A percentile compares a stretch with the other conserved stretches of the same genome.
These are phyloP conservation scores for Ceratocystis eucalypticola DNA, from an alignment of 2,329 filamentous ascomycete genomes.

Conservation along the genomic window DNA sequence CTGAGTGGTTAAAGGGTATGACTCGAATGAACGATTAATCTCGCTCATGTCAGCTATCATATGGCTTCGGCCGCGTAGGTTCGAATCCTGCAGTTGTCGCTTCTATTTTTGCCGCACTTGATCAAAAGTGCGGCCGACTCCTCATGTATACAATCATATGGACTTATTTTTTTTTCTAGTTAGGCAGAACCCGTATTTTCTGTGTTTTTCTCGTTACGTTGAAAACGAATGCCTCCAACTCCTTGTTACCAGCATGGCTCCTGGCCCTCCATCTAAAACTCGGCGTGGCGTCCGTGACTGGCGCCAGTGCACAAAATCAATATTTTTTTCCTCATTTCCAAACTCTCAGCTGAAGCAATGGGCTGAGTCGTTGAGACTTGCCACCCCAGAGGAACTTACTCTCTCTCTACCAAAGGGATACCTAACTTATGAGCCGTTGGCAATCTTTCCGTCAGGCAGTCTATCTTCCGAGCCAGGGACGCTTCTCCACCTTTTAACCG, in stretches of 20 bases:
- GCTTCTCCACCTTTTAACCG: slow-evolving; percentile 25
- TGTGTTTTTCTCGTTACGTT: background rate
- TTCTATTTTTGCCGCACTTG: background rate
- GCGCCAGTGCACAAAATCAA: slow-evolving; percentile 8
- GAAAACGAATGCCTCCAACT: background rate
- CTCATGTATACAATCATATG: background rate
- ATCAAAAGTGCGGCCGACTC: background rate
- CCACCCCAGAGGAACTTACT: background rate
- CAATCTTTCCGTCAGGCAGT: slow-evolving; percentile 45
- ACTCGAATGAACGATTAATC: slow-evolving; percentile 16
- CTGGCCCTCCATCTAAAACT: background rate
- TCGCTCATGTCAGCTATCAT: slow-evolving; percentile 13
- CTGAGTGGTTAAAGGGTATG: slow-evolving; percentile 19
- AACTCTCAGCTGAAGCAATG: slow-evolving; percentile 1
- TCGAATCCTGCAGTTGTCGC: slow-evolving; percentile 18
- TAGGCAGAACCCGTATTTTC: background rate
- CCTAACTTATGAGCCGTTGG: slow-evolving; percentile 48
- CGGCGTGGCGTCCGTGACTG: slow-evolving; percentile 15
- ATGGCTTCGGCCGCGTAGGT: slow-evolving; percentile 18
- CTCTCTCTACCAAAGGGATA: slow-evolving; percentile 30
- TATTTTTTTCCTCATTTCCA: slow-evolving; percentile 11
- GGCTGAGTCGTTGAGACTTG: background rate
- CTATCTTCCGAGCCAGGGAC: slow-evolving; percentile 35
- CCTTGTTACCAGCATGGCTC: background rate
- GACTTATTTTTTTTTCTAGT: background rate